phyloP scores from a whole-genome alignment of 768 basidiomycete genomes.

The Kwoniella dendrophila region DNA sequence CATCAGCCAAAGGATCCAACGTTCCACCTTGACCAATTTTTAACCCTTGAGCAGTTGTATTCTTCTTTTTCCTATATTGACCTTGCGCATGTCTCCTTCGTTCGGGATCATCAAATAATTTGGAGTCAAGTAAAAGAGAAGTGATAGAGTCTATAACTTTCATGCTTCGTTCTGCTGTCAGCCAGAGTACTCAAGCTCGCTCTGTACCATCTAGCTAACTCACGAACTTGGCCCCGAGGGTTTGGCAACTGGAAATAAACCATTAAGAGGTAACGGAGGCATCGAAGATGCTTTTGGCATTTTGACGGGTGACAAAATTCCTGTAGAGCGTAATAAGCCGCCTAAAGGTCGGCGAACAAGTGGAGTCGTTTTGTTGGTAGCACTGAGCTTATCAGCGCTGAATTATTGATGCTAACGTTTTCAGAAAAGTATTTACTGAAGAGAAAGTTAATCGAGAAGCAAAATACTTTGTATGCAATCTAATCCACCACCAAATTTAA shows the following conservation, averaged over 20 bases:
- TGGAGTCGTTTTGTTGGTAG: conserved; percentile 9
- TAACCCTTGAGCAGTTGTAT: conserved; percentile 63
- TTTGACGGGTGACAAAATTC: conserved; percentile 4
- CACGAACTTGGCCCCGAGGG: conserved; percentile 85
- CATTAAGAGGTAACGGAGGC: conserved; percentile 53
- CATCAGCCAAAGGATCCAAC: conserved; percentile 93
- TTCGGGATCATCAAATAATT: conserved; percentile 65
- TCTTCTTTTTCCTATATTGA: conserved; percentile 53
- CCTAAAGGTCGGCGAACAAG: conserved; percentile 19
- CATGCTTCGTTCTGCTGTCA: conserved; percentile 64
- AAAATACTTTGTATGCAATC: too few species aligned
- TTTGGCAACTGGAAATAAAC: conserved; percentile 82
- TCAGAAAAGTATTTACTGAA: too few species aligned
- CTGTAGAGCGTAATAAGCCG: conserved; percentile 17
- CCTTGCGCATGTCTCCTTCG: conserved; percentile 19
- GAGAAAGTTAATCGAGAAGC: too few species aligned
- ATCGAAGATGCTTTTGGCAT: conserved; percentile 51
- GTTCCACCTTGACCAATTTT: conserved; percentile 69
- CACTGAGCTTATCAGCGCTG: conserved; percentile 18
- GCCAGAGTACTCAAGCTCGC: too few species aligned
- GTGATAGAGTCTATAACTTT: conserved; percentile 81
- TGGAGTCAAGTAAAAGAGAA: conserved; percentile 72
- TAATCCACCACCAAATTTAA: too few species aligned
- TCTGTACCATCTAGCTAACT: too few species aligned
- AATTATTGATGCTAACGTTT: neutral